These are phyloP conservation scores for Quercus aquifolioides DNA, from an alignment of 306 rosid species.

Conservation along the genomic window DNA sequence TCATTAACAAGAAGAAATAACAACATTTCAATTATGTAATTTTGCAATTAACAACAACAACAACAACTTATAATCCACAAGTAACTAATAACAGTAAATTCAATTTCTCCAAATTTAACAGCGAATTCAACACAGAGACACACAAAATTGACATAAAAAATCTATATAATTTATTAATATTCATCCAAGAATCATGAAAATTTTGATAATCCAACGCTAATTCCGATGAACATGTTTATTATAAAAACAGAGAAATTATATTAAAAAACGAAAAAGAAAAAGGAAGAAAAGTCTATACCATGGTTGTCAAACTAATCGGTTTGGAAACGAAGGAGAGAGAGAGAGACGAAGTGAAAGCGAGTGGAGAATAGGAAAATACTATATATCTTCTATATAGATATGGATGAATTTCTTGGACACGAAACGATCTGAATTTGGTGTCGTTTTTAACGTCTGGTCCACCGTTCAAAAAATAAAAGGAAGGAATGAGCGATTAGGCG, in stretches of 20 bases:
- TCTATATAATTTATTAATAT: background rate
- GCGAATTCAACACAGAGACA: background rate
- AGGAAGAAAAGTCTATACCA: background rate
- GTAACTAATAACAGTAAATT: background rate
- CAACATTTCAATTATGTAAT: background rate
- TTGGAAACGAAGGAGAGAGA: background rate
- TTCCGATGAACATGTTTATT: background rate
- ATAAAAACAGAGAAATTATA: background rate
- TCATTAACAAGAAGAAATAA: background rate
- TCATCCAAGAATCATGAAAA: background rate
- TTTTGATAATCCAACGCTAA: background rate
- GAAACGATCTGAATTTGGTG: conserved; percentile 21
- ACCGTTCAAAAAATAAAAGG: too few relatives aligned
- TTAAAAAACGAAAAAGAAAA: background rate
- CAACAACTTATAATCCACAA: background rate
- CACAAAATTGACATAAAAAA: background rate
- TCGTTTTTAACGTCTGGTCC: conserved; percentile 18
- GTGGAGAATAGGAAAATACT: background rate
- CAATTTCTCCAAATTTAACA: background rate
- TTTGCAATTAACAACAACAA: background rate
- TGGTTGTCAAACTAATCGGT: background rate
- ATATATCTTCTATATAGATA: too few relatives aligned
- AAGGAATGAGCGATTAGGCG: background rate
- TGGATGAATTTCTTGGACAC: background rate
- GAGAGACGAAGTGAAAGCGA: background rate